Evolutionary conservation across 2,329 filamentous ascomycete genomes (phyloP), one percentile per base, ranked within the genome.

Genomic region (Periconia digitata): DNA sequence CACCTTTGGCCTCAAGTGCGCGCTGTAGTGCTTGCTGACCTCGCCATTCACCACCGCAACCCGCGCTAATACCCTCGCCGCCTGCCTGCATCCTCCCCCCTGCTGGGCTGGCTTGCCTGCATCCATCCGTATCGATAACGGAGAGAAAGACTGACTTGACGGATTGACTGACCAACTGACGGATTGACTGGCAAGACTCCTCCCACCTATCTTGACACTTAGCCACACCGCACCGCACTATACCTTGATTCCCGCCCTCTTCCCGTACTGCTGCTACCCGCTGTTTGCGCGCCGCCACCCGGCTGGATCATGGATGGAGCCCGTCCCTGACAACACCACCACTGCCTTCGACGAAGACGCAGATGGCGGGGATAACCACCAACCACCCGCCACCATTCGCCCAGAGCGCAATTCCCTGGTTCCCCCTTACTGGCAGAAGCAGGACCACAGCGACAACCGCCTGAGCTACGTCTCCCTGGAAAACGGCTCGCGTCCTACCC

Each of bases 401-500:
- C 58, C 58, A 35, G 58, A 67, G 56, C 60, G 64, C 54, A 66
- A 48, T 54, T 65, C 62, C 46, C 58, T 72, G 46, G 66, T 75
- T 22, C 77, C 77, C 40, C 75, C 75, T 6, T 80, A 74, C 66
- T 79, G 77, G 76, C 69, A 73, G 51, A 59, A 65, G 39, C 72
- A 74, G 51, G 69, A 70, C 50, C 68, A 71, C 37, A 66, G 60
- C 46, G 62, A 68, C 49, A 73, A 72, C 37, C 67, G 53, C 47
- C 46, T 63, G 53, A 70, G 66, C 58, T 61, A 55, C 39, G 52
- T 62, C 46, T 73, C 73, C 23, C 58, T 70, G 39, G 60, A 67
- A 39, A 63, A 67, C 43, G 43, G 49, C 43, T 49, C 56, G 17
- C 59, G 43, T 18, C 73, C 73, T 3, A 65, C 72, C 18, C 72